These are phyloP conservation scores for Peronospora tabacina DNA, from an alignment of 352 stramenopile genomes.

Conservation along the genomic window DNA sequence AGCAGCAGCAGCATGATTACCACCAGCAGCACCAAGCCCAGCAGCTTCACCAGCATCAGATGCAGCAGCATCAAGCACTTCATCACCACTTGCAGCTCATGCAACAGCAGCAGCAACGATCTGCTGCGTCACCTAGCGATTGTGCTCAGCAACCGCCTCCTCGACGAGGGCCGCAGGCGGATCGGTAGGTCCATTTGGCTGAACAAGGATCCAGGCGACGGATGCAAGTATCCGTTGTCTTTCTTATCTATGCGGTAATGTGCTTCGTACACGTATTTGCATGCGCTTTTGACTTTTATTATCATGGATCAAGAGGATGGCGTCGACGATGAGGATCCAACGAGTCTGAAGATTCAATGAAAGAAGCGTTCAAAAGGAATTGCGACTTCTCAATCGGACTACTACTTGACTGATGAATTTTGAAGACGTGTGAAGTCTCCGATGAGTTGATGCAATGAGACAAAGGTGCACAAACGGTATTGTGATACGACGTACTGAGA, in stretches of 20 bases:
- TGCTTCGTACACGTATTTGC: constrained; percentile 23
- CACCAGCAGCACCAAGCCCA: constrained; percentile 40
- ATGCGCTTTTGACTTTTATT: constrained; percentile 5
- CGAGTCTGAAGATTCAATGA: too few relatives aligned
- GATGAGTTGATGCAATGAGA: too few relatives aligned
- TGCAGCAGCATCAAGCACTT: constrained; percentile 43
- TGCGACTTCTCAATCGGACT: too few relatives aligned
- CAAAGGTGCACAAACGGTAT: too few relatives aligned
- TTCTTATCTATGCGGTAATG: constrained; percentile 29
- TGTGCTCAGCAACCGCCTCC: constrained; percentile 23
- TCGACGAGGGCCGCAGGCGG: constrained; percentile 20
- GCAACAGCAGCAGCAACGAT: constrained; percentile 32
- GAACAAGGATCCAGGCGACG: constrained; percentile 6
- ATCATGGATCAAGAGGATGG: background rate
- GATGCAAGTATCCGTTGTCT: constrained; percentile 10
- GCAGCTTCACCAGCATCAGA: constrained; percentile 47
- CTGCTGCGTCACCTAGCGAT: constrained; percentile 25
- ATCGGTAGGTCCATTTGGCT: constrained; percentile 24
- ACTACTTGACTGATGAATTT: too few relatives aligned
- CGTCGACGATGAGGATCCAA: too few relatives aligned
- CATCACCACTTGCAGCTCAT: constrained; percentile 47
- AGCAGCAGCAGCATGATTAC: constrained; percentile 25
- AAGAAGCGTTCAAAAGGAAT: too few relatives aligned
- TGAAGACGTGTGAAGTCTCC: too few relatives aligned
- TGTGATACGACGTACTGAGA: too few relatives aligned